Evolutionary conservation across 352 stramenopile genomes (phyloP).

Genomic region (Pythium sukuiense): DNA sequence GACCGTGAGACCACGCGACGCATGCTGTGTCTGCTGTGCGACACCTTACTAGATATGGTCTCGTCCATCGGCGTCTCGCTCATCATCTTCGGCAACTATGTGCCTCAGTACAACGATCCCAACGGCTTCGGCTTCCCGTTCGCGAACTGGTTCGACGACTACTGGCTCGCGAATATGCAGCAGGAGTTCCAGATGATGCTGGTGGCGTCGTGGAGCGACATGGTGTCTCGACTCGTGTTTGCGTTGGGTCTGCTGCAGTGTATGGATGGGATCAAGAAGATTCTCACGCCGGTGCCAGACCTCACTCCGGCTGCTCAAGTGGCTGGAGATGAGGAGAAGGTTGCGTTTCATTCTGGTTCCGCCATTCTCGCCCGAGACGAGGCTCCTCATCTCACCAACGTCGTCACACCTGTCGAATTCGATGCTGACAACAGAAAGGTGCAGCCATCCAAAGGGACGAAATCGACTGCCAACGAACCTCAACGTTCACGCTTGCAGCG

Average conservation of each 20-base stretch:
- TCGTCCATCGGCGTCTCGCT: conserved; percentile 12
- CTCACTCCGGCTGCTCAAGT: not conserved
- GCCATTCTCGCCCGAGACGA: not conserved
- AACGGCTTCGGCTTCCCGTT: conserved; percentile 2
- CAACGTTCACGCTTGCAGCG: not conserved
- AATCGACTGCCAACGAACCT: not conserved
- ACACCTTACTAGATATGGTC: conserved; percentile 9
- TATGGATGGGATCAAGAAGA: conserved; percentile 9
- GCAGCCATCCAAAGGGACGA: not conserved
- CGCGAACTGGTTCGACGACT: conserved; percentile 8
- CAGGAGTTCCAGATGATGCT: conserved; percentile 20
- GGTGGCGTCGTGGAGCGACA: conserved; percentile 11
- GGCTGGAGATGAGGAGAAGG: not conserved
- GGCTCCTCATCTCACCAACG: too few species aligned
- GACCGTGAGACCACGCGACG: not conserved
- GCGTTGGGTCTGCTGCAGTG: conserved; percentile 5
- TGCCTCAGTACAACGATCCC: conserved; percentile 7
- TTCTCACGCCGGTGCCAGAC: not conserved
- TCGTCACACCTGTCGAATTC: too few species aligned
- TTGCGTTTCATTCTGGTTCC: too few species aligned
- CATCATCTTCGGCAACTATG: conserved; percentile 2
- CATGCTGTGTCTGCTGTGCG: conserved; percentile 5
- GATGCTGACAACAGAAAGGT: too few species aligned
- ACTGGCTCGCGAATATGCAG: conserved; percentile 4
- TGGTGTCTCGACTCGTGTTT: conserved; percentile 5